Evolutionary conservation across 345 rosid genomes (phyloP), one percentile per base, ranked within the genome.

Genomic region (Gossypioides kirkii): DNA sequence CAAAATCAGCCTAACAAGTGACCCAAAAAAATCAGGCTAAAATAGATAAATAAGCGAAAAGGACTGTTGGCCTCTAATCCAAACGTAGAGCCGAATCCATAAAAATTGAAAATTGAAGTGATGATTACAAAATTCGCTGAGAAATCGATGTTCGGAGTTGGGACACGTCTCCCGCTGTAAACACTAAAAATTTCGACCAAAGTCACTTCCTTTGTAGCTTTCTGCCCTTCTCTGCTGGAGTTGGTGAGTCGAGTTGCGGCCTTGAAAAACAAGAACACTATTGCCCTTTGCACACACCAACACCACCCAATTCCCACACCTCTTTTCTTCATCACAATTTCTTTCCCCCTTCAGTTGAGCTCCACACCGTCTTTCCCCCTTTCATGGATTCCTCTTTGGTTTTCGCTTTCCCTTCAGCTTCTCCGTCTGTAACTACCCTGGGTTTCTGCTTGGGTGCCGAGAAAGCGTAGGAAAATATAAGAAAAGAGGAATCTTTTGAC

Each of bases 101-200:
- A 20, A 55, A 55, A 54, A 46, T 66, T 7, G 8, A 46, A 45
- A 62, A 10, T 8, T 42, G 26, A 3, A 25, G 20, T 3, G 70
- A 8, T 67, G 42, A 32, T 16, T 14, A 67, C 41, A 45, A 14
- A 46, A 46, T 50, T 43, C 3, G 5, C 14, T 79, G 54, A 70
- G 62, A 26, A 59, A 26, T 54, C 26, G 5, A 54, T 54, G 82
- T 72, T 26, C 18, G 55, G 59, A 18, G 59, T 60, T 72, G 17
- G 53, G 22, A 67, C 79, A 80, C 83, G 80, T 77, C 69, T 69
- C n/a, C 10, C 65, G 47, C 1, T 22, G 71, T 22, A 16, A 25
- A 42, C 53, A 42, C 53, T 28, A n/a, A 18, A 14, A 47, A 41
- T 4, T 8, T 41, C 36, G 25, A 55, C 38, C 3, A 1, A 23